phyloP scores from a whole-genome alignment of 495 filamentous ascomycete species.

The Venustampulla echinocandica region DNA sequence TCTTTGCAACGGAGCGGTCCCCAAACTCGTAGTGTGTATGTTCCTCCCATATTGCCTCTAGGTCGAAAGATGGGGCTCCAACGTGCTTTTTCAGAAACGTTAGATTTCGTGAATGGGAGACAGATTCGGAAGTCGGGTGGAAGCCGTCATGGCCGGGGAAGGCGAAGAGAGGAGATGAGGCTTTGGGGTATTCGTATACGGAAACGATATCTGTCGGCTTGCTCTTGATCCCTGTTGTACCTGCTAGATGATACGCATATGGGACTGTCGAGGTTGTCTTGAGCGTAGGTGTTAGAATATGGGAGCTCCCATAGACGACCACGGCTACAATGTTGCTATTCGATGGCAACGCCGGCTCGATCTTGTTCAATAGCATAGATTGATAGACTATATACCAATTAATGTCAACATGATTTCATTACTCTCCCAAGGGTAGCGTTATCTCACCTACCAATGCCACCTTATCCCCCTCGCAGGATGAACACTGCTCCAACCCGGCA shows the following conservation, averaged over 20 bases:
- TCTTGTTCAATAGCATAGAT: background rate
- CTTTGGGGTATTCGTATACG: background rate
- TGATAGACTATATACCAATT: background rate
- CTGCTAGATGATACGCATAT: background rate
- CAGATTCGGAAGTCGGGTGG: slow-evolving; percentile 5
- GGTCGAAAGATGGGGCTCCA: slow-evolving; percentile 46
- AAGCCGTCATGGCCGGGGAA: background rate
- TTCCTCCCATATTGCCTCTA: slow-evolving; percentile 53
- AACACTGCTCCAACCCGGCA: background rate
- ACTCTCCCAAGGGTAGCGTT: background rate
- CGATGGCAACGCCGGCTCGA: slow-evolving; percentile 9
- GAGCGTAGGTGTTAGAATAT: too few relatives aligned
- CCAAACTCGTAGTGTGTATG: slow-evolving; percentile 48
- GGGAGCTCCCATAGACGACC: slow-evolving; percentile 27
- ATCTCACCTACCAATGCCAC: slow-evolving; percentile 31
- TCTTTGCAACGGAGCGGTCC: slow-evolving; percentile 41
- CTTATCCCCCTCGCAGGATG: slow-evolving; percentile 12
- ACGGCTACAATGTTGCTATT: slow-evolving; percentile 25
- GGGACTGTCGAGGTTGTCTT: background rate
- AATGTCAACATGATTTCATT: background rate
- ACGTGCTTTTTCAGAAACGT: slow-evolving; percentile 42
- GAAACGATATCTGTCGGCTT: background rate
- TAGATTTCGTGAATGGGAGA: slow-evolving; percentile 40
- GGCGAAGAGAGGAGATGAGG: background rate
- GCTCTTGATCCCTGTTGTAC: background rate